Percentiles rank a stretch among this genome's conserved stretches.
Conservation (phyloP, 1,284 basidiomycete species). For the Phlebopus sp. region DNA sequence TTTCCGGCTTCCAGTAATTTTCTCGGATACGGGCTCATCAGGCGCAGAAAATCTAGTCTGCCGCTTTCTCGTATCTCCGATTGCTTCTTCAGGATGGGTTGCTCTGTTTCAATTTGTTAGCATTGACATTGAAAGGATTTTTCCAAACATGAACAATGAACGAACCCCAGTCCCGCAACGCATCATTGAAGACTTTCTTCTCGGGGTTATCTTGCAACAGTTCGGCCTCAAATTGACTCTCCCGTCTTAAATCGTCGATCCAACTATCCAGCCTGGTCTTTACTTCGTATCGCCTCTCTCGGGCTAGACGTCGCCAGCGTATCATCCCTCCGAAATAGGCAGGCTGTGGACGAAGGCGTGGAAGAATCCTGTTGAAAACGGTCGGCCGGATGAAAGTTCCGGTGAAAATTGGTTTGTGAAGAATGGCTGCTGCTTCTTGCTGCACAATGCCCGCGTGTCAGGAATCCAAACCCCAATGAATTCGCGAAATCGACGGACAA, state of each 20-base stretch:
- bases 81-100: conserved; percentile 22
- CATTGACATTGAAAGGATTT: neutral
- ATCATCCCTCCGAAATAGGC: conserved; percentile 68
- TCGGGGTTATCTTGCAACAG: conserved; percentile 25
- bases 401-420: conserved; percentile 61
- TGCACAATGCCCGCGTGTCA: neutral
- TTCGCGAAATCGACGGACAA: neutral
- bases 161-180: conserved; percentile 28
- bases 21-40: conserved; percentile 41
- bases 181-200: conserved; percentile 20
- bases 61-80: conserved; percentile 33
- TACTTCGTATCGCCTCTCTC: conserved; percentile 43
- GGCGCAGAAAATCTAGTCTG: conserved; percentile 40
- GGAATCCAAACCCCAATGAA: neutral
- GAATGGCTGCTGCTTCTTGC: conserved; percentile 47
- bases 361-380: conserved; percentile 63
- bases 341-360: conserved; percentile 77
- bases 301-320: conserved; percentile 47
- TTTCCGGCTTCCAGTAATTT: conserved; percentile 48
- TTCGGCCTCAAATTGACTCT: conserved; percentile 53
- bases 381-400: conserved; percentile 65
- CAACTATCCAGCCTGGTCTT: conserved; percentile 35
- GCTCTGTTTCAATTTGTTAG: conserved; percentile 16
- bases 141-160: neutral
- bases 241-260: conserved; percentile 47